Conservation (phyloP, 2,329 filamentous ascomycete genomes). For the Aureobasidium sp. region DNA sequence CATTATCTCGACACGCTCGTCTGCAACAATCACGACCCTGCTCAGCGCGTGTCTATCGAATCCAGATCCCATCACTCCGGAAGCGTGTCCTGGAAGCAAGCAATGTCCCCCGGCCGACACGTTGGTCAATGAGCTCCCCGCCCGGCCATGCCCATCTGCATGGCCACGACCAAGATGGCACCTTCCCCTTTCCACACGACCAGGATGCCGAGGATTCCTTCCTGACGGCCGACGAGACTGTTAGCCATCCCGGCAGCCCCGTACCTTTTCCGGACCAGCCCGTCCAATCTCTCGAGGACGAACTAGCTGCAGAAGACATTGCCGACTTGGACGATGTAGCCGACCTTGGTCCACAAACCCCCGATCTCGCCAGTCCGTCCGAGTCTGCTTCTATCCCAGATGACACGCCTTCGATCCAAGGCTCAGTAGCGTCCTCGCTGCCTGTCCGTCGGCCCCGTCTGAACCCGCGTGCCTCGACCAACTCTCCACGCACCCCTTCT, state of each 20-base stretch:
- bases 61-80: neutral
- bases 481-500: constrained; percentile 61
- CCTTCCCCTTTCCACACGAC: neutral
- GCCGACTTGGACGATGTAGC: constrained; percentile 19
- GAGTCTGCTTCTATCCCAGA: constrained; percentile 65
- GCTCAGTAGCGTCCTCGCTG: constrained; percentile 53
- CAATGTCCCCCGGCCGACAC: constrained; percentile 5
- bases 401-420: constrained; percentile 75
- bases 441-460: constrained; percentile 39
- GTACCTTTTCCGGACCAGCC: neutral
- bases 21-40: neutral
- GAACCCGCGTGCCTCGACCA: constrained; percentile 53
- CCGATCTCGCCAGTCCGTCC: constrained; percentile 55
- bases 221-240: neutral
- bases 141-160: constrained; percentile 11
- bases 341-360: constrained; percentile 20
- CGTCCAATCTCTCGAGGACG: constrained; percentile 13
- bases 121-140: constrained; percentile 17
- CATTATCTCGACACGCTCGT: constrained; percentile 3
- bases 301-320: constrained; percentile 16
- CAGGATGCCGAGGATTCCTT: neutral
- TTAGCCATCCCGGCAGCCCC: neutral
- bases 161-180: constrained; percentile 7
- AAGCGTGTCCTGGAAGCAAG: neutral
- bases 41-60: neutral